phyloP scores from a whole-genome alignment of 371 early-diverging fungal genomes.

The Mucor velutinosus region DNA sequence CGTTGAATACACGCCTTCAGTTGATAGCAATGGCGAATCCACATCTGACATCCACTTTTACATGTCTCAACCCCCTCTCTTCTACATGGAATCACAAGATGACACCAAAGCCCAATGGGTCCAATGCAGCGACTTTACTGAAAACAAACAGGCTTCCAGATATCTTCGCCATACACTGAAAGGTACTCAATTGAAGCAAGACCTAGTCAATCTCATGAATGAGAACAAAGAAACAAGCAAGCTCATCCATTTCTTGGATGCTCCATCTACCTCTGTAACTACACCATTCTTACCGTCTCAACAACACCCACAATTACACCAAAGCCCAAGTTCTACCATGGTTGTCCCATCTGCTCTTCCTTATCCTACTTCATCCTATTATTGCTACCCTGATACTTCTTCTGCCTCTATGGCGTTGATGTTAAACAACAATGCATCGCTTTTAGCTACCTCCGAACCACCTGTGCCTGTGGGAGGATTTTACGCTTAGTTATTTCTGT shows the following conservation, averaged over 20 bases:
- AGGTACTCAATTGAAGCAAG: conserved; percentile 55
- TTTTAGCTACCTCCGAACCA: background rate
- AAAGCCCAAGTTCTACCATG: background rate
- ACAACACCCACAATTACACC: background rate
- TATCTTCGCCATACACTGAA: conserved; percentile 63
- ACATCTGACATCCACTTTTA: conserved; percentile 56
- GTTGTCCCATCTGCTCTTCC: background rate
- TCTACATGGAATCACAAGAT: conserved; percentile 48
- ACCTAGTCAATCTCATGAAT: conserved; percentile 31
- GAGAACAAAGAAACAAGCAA: conserved; percentile 28
- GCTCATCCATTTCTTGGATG: conserved; percentile 30
- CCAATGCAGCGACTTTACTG: conserved; percentile 77
- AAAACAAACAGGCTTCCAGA: conserved; percentile 66
- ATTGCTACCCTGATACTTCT: background rate
- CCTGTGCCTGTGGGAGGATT: background rate
- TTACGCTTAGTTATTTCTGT: background rate
- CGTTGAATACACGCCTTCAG: background rate
- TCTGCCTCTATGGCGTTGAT: background rate
- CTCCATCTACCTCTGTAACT: background rate
- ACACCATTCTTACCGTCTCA: background rate
- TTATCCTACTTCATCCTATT: background rate
- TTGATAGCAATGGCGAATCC: background rate
- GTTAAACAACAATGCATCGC: background rate
- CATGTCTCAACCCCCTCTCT: conserved; percentile 59
- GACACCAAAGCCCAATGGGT: conserved; percentile 41